These are phyloP conservation scores for Micractinium conductrix DNA, from an alignment of 139 green algal species.

Conservation along the genomic window DNA sequence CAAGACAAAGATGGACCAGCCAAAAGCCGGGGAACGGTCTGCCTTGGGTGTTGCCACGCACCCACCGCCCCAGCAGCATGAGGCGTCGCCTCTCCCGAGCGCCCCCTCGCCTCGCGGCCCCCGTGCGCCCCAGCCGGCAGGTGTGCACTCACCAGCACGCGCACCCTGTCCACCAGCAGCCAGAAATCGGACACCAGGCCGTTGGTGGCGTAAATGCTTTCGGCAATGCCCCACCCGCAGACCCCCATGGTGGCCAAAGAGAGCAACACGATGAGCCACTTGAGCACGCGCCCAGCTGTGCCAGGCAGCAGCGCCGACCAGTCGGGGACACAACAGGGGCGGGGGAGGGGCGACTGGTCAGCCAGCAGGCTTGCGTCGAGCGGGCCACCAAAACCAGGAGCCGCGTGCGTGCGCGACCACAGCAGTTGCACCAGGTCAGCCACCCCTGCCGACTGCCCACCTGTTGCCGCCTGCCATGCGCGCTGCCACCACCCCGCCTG, in stretches of 20 bases:
- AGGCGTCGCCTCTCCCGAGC: too few relatives aligned
- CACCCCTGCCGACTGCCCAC: too few relatives aligned
- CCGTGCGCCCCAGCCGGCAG: background rate
- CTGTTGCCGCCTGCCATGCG: background rate
- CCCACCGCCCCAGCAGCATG: too few relatives aligned
- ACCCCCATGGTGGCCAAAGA: background rate
- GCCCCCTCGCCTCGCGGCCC: too few relatives aligned
- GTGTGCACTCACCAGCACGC: background rate
- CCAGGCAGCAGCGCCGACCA: background rate
- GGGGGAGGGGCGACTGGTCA: too few relatives aligned
- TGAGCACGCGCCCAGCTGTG: slow-evolving; percentile 5
- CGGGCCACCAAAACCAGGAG: too few relatives aligned
- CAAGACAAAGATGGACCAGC: too few relatives aligned
- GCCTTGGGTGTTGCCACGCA: too few relatives aligned
- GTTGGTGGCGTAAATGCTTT: background rate
- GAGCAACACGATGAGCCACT: slow-evolving; percentile 18
- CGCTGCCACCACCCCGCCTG: background rate
- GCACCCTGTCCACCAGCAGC: background rate
- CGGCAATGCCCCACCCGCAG: background rate
- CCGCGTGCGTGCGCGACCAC: too few relatives aligned
- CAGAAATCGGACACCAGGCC: slow-evolving; percentile 3
- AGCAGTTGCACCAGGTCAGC: too few relatives aligned
- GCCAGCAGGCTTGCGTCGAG: too few relatives aligned
- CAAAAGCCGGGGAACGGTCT: too few relatives aligned
- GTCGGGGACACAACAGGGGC: background rate